These are phyloP conservation scores for Chaetomium fimeti DNA, from an alignment of 495 filamentous ascomycete species.

Conservation along the genomic window DNA sequence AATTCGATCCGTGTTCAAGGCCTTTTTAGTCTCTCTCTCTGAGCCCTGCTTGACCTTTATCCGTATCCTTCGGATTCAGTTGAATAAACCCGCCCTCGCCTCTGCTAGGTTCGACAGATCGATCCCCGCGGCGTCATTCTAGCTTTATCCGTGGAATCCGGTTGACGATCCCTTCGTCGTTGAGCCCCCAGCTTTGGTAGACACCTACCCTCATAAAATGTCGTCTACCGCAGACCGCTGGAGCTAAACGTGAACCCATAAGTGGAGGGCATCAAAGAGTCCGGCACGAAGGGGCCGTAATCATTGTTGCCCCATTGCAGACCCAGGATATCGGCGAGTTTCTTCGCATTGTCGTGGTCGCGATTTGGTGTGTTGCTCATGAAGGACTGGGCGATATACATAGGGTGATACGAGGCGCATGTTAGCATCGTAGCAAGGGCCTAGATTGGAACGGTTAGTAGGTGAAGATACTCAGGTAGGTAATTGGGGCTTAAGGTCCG, in stretches of 20 bases:
- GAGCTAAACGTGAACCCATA: neutral
- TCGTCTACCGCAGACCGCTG: neutral
- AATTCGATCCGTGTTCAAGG: too few species aligned
- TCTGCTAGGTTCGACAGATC: too few species aligned
- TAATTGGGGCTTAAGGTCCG: neutral
- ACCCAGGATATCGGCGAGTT: neutral
- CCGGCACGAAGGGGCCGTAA: neutral
- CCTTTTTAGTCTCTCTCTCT: too few species aligned
- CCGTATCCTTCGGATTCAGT: too few species aligned
- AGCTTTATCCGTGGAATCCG: too few species aligned
- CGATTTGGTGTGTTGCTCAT: neutral
- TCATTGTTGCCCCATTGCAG: neutral
- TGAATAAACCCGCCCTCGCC: too few species aligned
- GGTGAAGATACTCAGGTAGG: neutral
- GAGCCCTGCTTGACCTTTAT: too few species aligned
- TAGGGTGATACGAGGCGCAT: neutral
- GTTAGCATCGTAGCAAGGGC: neutral
- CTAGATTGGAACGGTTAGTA: neutral
- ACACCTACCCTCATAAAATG: too few species aligned
- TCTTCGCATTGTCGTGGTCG: neutral
- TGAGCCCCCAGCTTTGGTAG: too few species aligned
- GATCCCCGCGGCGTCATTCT: too few species aligned
- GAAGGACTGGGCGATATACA: neutral
- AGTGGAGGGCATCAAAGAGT: neutral
- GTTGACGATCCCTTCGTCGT: too few species aligned